Evolutionary conservation across 352 stramenopile species (phyloP), one percentile per base, ranked within the genome.

Genomic region (Globisporangium barbulae): DNA sequence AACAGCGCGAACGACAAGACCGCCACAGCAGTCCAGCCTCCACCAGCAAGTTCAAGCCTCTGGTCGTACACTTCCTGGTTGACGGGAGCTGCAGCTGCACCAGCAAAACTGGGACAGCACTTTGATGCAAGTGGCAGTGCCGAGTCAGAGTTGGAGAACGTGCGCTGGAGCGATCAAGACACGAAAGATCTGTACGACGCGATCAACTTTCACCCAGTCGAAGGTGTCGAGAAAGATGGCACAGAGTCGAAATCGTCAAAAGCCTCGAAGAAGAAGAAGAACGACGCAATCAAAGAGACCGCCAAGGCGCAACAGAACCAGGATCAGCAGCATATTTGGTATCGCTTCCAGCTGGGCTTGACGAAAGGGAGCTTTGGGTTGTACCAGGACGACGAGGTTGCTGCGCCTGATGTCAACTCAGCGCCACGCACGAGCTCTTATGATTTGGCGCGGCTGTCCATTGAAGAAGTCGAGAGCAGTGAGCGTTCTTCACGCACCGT

Each of bases 81-180:
- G 67, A 65, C 59, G 5, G 49, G 64, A 12, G 47, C 50, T 10
- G 44, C 49, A 49, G 37, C 56, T 53, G 67, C 37, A 5, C 44
- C 22, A 25, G 31, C 35, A n/a, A 41, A 28, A 28, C 25, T 49
- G 1, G 35, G 35, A 3, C 35, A 56, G 1, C 50, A 35, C 19
- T 45, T 39, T 12, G 55, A 47, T 22, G 28, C 13, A 22, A 56
- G 9, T 42, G 47, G 21, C n/a, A 44, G 19, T 6, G 49, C 8
- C 15, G 50, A 55, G 13, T n/a, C 30, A 47, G 48, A 13, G 2
- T n/a, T 50, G 37, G 64, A 83, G 48, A 82, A 91, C 39, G 74
- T 92, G 3, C 78, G 83, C 60, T 94, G 85, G 85, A 94, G 81
- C 61, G 83, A 95, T n/a, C 76, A 93, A 64, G 87, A 95, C 54